Base-by-base conservation (phyloP, 495 filamentous ascomycete genomes). In the Annulohypoxylon bovei region DNA sequence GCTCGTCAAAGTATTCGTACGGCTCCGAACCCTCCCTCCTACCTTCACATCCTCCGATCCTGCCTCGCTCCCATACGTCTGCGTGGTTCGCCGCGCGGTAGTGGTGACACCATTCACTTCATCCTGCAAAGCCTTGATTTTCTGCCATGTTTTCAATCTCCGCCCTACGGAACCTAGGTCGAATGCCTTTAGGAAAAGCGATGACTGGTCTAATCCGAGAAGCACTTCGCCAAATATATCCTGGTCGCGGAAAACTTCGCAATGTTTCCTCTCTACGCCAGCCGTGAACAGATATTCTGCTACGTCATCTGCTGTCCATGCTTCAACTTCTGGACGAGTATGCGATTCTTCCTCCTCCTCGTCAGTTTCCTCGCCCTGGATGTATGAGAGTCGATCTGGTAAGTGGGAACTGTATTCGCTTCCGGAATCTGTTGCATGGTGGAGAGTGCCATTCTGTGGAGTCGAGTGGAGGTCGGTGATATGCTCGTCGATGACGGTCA, bases 401-500 rank as follows among this genome's bases (percentile, higher is more conserved):
- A 92, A 62, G 56, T 93, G 88, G 62, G 86, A 92, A 77, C 93
- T 95, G 75, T 96, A 97, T 77, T 97, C 93, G 80, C 93, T 97
- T 14, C 88, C 92, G 20, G 93, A 95, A 77, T 95, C 93, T 62
- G 88, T 93, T n/a, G 86, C 81, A 20, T 86, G 83, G 55, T 89
- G 87, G 23, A 76, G 62, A 47, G 64, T 68, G 20, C 80, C 77
- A 59, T 81, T 84, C 65, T 79, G 76, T 39, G 89, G 87, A 46
- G 93, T 88, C 5, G 89, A 93, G 76, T 89, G 90, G 61, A 99
- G 90, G 76, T 97, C 93, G 23, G 93, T 97, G 50, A 99, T 98
- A 76, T 98, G 96, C 79, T 99, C 96, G 74, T 99, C 88, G 73
- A 99, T 99, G 32, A 98, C 96, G 72, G 93, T 97, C 62, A 99